Conservation (phyloP, 257 asterid species). For the Oldenlandia corymbosa region DNA sequence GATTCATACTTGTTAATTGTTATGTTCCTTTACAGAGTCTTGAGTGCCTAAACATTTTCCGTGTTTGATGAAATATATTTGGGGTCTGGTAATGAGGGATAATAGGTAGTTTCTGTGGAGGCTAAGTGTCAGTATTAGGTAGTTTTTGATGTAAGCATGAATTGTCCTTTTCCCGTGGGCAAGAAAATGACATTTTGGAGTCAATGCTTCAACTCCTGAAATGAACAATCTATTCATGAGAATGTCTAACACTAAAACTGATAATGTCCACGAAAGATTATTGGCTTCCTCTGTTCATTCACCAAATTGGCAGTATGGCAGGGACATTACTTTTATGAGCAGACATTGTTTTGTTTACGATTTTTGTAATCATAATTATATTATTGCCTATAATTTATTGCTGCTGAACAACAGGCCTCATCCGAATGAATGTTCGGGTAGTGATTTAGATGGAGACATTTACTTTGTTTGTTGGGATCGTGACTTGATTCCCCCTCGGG, state of each 20-base stretch:
- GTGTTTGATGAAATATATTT: neutral
- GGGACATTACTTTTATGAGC: too few species aligned
- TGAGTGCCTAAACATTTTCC: neutral
- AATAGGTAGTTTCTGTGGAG: neutral
- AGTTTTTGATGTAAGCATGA: too few species aligned
- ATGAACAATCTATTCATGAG: neutral
- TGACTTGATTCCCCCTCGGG: slow-evolving; percentile 58
- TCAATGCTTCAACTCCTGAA: neutral
- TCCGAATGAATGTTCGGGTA: slow-evolving; percentile 97
- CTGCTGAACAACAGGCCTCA: slow-evolving; percentile 53
- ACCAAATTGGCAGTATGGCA: too few species aligned
- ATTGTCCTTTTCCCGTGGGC: too few species aligned
- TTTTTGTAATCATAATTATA: too few species aligned
- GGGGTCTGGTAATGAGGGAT: neutral
- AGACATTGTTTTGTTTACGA: neutral
- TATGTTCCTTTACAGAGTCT: too few species aligned
- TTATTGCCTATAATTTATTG: neutral
- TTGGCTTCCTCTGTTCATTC: too few species aligned
- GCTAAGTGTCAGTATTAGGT: neutral
- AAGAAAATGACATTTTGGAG: too few species aligned
- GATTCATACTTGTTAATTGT: too few species aligned
- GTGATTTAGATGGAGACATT: slow-evolving; percentile 93
- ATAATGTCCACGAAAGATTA: too few species aligned
- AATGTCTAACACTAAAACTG: neutral
- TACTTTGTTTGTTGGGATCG: slow-evolving; percentile 91